A percentile compares a stretch with the other conserved stretches of the same genome.
Evolutionary conservation across 768 basidiomycete species (phyloP).

Genomic region (Mycena pura): DNA sequence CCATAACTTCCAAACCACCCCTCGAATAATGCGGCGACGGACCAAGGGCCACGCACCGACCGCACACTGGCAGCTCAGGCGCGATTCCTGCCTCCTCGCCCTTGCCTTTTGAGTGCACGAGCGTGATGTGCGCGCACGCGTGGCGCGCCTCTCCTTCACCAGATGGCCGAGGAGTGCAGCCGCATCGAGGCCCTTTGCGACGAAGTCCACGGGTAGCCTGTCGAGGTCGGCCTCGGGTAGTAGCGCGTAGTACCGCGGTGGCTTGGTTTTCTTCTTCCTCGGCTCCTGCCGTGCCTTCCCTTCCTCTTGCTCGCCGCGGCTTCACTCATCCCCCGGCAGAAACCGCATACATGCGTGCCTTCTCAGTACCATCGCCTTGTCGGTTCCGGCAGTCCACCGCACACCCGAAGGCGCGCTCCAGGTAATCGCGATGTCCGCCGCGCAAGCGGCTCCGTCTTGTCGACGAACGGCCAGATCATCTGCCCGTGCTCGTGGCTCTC

Average conservation of each 20-base stretch:
- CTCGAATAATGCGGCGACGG: conserved; percentile 52
- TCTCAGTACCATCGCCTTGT: conserved; percentile 63
- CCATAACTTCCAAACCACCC: conserved; percentile 87
- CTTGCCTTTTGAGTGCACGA: conserved; percentile 86
- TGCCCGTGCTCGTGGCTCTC: conserved; percentile 64
- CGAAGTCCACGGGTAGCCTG: conserved; percentile 54
- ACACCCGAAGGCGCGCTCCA: conserved; percentile 61
- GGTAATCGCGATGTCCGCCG: conserved; percentile 68
- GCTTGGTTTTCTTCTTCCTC: conserved; percentile 39
- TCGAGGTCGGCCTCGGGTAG: conserved; percentile 74
- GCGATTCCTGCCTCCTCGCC: conserved; percentile 37
- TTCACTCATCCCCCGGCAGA: conserved; percentile 36
- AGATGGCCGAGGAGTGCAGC: conserved; percentile 58
- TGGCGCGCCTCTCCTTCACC: conserved; percentile 52
- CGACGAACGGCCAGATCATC: conserved; percentile 86
- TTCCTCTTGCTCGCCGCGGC: conserved; percentile 48
- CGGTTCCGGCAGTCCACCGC: conserved; percentile 64
- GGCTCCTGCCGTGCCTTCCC: too few species aligned
- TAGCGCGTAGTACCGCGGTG: conserved; percentile 79
- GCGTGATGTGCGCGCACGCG: conserved; percentile 82
- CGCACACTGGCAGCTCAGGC: conserved; percentile 51
- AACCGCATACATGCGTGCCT: conserved; percentile 43
- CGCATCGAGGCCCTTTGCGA: conserved; percentile 49
- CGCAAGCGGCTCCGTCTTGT: conserved; percentile 63
- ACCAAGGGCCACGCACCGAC: conserved; percentile 55